Percentiles rank a stretch among this genome's conserved stretches.
These are phyloP conservation scores for Moesziomyces sp. DNA, from an alignment of 1,284 basidiomycete species.

Conservation along the genomic window DNA sequence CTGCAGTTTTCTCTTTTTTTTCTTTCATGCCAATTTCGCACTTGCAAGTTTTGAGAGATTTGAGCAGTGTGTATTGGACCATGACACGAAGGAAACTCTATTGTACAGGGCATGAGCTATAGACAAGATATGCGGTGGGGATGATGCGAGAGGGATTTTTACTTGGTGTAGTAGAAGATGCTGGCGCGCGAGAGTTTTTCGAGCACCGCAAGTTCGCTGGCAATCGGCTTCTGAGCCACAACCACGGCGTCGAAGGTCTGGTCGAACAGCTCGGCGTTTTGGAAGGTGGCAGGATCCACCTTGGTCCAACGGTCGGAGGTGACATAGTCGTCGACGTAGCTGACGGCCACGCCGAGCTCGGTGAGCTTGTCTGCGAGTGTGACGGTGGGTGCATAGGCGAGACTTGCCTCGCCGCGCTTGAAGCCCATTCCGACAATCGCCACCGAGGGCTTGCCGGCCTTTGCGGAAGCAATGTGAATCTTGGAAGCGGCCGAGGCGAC, in stretches of 20 bases:
- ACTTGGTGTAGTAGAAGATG: slow-evolving; percentile 32
- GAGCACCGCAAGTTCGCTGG: slow-evolving; percentile 13
- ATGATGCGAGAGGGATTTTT: not conserved
- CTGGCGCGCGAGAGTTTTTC: slow-evolving; percentile 10
- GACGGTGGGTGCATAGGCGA: slow-evolving; percentile 35
- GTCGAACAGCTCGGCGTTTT: slow-evolving; percentile 11
- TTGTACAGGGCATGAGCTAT: slow-evolving; percentile 4
- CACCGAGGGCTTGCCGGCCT: not conserved
- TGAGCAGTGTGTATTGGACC: not conserved
- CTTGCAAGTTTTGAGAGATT: too few relatives aligned
- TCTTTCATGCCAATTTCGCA: too few relatives aligned
- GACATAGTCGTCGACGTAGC: slow-evolving; percentile 34
- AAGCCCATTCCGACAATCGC: slow-evolving; percentile 37
- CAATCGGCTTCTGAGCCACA: slow-evolving; percentile 27
- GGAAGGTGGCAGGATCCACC: slow-evolving; percentile 7
- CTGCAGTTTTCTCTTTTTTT: too few relatives aligned
- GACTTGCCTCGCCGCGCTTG: slow-evolving; percentile 32
- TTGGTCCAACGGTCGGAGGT: slow-evolving; percentile 26
- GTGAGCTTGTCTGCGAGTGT: slow-evolving; percentile 31
- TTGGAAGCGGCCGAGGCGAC: slow-evolving; percentile 7
- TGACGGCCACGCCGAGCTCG: slow-evolving; percentile 18
- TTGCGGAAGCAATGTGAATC: not conserved
- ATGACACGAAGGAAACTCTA: not conserved
- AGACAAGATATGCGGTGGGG: not conserved
- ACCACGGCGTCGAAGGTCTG: slow-evolving; percentile 22